Conservation (phyloP, 441 rosid species). For the Populus tomentosa region DNA sequence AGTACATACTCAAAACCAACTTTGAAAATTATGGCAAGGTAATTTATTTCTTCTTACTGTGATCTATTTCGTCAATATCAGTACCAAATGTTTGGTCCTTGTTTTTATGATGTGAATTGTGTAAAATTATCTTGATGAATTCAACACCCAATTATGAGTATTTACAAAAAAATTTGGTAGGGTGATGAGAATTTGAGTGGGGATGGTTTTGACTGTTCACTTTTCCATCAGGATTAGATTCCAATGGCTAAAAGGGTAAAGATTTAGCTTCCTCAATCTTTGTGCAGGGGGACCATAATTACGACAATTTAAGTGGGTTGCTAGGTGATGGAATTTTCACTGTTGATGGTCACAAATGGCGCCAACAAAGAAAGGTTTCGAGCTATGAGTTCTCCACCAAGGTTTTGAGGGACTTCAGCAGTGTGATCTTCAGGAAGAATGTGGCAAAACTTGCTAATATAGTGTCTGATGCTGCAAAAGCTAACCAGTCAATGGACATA, state of each 20-base stretch:
- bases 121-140: not conserved
- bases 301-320: not conserved
- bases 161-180: not conserved
- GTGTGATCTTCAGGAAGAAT: constrained; percentile 32
- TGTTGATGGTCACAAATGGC: constrained; percentile 52
- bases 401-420: constrained; percentile 45
- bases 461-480: constrained; percentile 36
- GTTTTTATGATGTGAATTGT: not conserved
- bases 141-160: too few relatives aligned
- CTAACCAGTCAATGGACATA: constrained; percentile 36
- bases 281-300: not conserved
- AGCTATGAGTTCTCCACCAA: constrained; percentile 51
- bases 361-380: constrained; percentile 44
- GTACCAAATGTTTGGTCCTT: not conserved
- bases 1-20: constrained; percentile 61
- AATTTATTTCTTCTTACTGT: not conserved
- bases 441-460: constrained; percentile 38
- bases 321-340: constrained; percentile 49
- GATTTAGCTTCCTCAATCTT: not conserved
- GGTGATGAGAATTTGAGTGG: not conserved
- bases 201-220: not conserved
- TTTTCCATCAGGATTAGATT: too few relatives aligned
- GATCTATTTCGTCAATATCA: too few relatives aligned
- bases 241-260: not conserved
- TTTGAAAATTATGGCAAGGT: constrained; percentile 60